Conservation (phyloP, 2,329 filamentous ascomycete species). For the Thermothelomyces thermophilus region DNA sequence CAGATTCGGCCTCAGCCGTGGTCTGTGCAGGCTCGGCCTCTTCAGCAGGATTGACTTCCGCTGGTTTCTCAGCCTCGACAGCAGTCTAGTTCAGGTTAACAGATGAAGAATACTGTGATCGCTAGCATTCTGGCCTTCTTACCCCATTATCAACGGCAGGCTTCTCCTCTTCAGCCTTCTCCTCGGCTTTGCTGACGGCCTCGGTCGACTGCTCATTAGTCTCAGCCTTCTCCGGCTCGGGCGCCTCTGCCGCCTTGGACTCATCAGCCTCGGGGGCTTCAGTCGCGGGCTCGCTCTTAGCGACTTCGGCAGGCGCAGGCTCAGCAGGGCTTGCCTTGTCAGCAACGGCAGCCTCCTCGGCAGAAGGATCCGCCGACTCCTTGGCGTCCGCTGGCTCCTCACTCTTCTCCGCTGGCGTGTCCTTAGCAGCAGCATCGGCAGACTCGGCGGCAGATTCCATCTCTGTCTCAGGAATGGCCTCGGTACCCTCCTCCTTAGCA, state of each 20-base stretch:
- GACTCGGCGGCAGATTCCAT: conserved; percentile 6
- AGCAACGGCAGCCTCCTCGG: not conserved
- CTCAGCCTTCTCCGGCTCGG: not conserved
- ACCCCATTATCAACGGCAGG: too few species aligned
- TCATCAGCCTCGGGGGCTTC: not conserved
- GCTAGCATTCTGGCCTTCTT: too few species aligned
- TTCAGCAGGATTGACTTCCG: not conserved
- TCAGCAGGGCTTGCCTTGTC: not conserved
- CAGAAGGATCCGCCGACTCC: not conserved
- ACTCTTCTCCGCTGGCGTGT: not conserved
- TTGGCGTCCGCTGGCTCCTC: not conserved
- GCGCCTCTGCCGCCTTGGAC: not conserved
- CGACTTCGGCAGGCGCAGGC: not conserved
- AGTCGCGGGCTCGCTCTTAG: conserved; percentile 4
- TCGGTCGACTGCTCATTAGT: not conserved
- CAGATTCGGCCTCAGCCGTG: not conserved
- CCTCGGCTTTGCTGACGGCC: not conserved
- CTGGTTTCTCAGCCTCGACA: too few species aligned
- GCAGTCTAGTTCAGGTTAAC: too few species aligned
- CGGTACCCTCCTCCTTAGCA: not conserved
- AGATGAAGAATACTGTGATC: too few species aligned
- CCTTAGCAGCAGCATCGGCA: not conserved
- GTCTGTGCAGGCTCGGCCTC: conserved; percentile 1
- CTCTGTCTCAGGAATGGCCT: conserved; percentile 1
- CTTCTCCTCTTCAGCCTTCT: not conserved